Conservation (phyloP, 306 rosid genomes). For the Pyrus betulifolia region DNA sequence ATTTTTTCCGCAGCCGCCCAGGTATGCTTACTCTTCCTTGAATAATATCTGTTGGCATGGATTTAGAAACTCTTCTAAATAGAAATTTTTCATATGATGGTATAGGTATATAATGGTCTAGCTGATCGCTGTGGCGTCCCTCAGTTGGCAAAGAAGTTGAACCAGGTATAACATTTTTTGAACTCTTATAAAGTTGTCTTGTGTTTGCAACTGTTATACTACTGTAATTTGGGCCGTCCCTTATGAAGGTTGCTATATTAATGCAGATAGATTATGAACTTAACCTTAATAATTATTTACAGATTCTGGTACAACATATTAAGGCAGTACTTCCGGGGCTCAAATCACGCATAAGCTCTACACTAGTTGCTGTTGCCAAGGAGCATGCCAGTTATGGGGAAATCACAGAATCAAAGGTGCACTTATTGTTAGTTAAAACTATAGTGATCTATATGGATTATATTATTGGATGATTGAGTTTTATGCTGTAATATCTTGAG, state of each 20-base stretch:
- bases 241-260: neutral
- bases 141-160: constrained; percentile 88
- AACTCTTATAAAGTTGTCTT: neutral
- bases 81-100: constrained; percentile 13
- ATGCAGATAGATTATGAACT: neutral
- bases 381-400: constrained; percentile 96
- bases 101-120: constrained; percentile 76
- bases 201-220: neutral
- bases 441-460: neutral
- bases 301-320: constrained; percentile 92
- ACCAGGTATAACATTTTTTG: constrained; percentile 56
- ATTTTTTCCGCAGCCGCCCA: constrained; percentile 85
- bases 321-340: constrained; percentile 81
- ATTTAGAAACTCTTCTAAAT: constrained; percentile 1
- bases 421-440: neutral
- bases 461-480: neutral
- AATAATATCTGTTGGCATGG: constrained; percentile 9
- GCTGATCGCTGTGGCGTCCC: constrained; percentile 96
- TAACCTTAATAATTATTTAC: constrained; percentile 16
- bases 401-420: constrained; percentile 86
- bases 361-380: constrained; percentile 82
- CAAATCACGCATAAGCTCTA: constrained; percentile 83
- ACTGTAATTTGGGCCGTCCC: neutral
- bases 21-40: constrained; percentile 51
- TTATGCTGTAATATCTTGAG: neutral